Percentiles rank a stretch among this genome's conserved stretches.
phyloP scores from a whole-genome alignment of 768 basidiomycete genomes.

The Boletus edulis region DNA sequence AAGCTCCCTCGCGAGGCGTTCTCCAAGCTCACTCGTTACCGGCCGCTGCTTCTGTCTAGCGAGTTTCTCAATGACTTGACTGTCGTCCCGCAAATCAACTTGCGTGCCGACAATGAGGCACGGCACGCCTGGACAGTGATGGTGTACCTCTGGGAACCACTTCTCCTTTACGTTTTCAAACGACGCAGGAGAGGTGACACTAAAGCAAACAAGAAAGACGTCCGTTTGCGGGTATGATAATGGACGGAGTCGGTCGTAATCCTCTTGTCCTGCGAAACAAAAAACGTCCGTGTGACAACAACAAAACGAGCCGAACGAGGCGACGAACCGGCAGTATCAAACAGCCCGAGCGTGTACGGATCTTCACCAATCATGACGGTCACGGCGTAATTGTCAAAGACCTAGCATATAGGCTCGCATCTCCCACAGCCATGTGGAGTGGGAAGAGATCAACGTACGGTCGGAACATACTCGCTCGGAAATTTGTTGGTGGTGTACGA shows the following conservation, averaged over 20 bases:
- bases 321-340: conserved; percentile 93
- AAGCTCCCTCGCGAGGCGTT: conserved; percentile 92
- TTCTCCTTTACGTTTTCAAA: conserved; percentile 99
- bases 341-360: conserved; percentile 96
- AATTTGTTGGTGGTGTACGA: conserved; percentile 99
- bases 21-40: conserved; percentile 83
- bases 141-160: conserved; percentile 99
- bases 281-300: conserved; percentile 7
- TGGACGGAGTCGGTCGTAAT: conserved; percentile 98
- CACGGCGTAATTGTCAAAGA: conserved; percentile 97
- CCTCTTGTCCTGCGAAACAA: conserved; percentile 81
- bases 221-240: conserved; percentile 99
- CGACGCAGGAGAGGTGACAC: conserved; percentile 95
- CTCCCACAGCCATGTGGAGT: conserved; percentile 8
- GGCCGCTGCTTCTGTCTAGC: conserved; percentile 96
- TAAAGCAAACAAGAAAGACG: conserved; percentile 99
- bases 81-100: conserved; percentile 93
- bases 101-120: conserved; percentile 99
- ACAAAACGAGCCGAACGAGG: neutral
- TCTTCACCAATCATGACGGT: conserved; percentile 99
- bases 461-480: conserved; percentile 98
- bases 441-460: conserved; percentile 54
- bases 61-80: conserved; percentile 91
- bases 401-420: conserved; percentile 43
- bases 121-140: conserved; percentile 98